Base-by-base conservation (phyloP, 805 yeast genomes). In the Wickerhamomyces bisporus region DNA sequence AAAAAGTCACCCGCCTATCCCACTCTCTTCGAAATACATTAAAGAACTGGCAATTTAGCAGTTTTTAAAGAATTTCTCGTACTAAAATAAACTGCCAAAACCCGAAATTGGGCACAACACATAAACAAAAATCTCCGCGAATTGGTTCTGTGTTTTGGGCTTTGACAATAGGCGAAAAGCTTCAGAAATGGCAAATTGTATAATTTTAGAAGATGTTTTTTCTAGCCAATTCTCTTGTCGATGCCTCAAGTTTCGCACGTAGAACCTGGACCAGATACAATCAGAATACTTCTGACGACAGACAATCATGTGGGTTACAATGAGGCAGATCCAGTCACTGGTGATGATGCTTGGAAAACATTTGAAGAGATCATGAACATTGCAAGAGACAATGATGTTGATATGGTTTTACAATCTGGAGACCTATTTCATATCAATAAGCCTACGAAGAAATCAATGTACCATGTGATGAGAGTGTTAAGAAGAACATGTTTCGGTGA, bases 281-380 rank as follows among this genome's bases (percentile, higher is more conserved):
- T 89, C 14, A 65, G 85, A 18, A 74, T 93, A 15, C 73, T 93
- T 24, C 62, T 93, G 24, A 87, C 98, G 3, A 88, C 98, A 1
- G 98, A 93, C 55, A 93, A 93, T 56, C 98, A 93, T 66, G 95
- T 93, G 15, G 98, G 98, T 1, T 89, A 81, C 57, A 78, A 79
- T 42, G 98, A 93, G 56, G 75, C 74, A 27, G 98, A 93, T 57
- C 89, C 95, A 1, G 79, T 91, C 5, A 71, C 94, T 14, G 95
- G 96, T 1, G 83, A 84, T 50, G 98, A 93, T 53, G 76, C 94
- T 0, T 85, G 95, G 85, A 71, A 62, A 40, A 85, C 96, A 0
- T 91, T 93, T 52, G 77, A 84, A 38, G 98, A 93, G 59, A 77
- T 87, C 42, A 74, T 87, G 73, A 60, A 61, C 44, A 56, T 88